These are phyloP conservation scores for Nicotiana sylvestris DNA, from an alignment of 257 asterid genomes.

Conservation along the genomic window DNA sequence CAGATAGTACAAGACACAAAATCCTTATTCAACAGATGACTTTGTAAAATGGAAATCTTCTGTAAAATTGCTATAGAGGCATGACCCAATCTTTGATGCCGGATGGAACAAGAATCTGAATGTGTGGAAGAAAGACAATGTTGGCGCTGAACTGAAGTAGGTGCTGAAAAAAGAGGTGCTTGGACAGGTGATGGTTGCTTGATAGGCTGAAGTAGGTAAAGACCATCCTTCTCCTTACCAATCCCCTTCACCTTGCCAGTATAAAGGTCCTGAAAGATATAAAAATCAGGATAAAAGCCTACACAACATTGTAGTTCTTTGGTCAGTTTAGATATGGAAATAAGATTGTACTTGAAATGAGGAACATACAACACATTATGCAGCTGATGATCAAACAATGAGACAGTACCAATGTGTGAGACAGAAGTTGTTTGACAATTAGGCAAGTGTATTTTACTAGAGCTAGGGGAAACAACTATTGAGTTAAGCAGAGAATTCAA, in stretches of 20 bases:
- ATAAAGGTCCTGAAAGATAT: too few species aligned
- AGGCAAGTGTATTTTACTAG: not conserved
- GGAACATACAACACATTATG: not conserved
- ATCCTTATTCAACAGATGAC: not conserved
- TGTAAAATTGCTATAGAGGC: not conserved
- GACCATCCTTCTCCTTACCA: not conserved
- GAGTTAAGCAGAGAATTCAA: too few species aligned
- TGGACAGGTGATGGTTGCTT: not conserved
- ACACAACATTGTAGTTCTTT: too few species aligned
- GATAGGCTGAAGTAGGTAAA: not conserved
- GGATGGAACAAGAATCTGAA: too few species aligned
- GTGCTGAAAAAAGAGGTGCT: not conserved
- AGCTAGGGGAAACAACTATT: too few species aligned
- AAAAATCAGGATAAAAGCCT: too few species aligned
- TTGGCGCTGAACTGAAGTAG: too few species aligned
- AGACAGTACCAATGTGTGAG: not conserved
- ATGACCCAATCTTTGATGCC: not conserved
- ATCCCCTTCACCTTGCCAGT: too few species aligned
- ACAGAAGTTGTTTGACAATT: not conserved
- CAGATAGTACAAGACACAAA: too few species aligned
- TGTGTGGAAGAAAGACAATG: not conserved
- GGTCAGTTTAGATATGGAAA: not conserved
- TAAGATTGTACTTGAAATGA: not conserved
- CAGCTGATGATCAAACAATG: too few species aligned
- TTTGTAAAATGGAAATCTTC: not conserved